Conservation (phyloP, 2,329 filamentous ascomycete species). For the Hymenoscyphus fructigenus region DNA sequence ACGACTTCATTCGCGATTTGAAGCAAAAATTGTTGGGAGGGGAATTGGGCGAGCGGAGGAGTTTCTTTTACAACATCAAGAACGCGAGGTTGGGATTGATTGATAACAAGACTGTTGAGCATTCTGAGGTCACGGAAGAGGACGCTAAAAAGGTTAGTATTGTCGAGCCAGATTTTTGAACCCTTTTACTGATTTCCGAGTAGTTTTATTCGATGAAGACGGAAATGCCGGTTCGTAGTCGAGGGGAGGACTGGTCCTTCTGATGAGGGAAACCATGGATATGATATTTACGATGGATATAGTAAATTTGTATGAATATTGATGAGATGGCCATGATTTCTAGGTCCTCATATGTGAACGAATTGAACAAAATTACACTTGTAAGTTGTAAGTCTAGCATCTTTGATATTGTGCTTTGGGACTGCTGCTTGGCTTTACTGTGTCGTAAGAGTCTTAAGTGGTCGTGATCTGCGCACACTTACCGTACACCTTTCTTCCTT, state of each 20-base stretch:
- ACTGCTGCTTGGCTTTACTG: too few species aligned
- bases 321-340: not conserved
- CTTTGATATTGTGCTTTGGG: too few species aligned
- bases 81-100: constrained; percentile 71
- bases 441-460: too few species aligned
- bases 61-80: constrained; percentile 79
- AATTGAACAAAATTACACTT: not conserved
- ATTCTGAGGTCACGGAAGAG: constrained; percentile 65
- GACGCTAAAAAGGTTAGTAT: constrained; percentile 55
- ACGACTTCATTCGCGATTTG: constrained; percentile 67
- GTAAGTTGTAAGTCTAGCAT: too few species aligned
- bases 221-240: not conserved
- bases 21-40: constrained; percentile 72
- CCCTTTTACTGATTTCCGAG: not conserved
- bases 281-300: not conserved
- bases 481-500: too few species aligned
- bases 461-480: too few species aligned
- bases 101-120: constrained; percentile 58
- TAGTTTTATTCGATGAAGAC: constrained; percentile 1
- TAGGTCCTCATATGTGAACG: not conserved
- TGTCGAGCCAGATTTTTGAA: not conserved
- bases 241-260: not conserved
- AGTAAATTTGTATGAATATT: not conserved
- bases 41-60: constrained; percentile 53
- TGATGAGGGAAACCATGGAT: not conserved